Evolutionary conservation across 1,139 yeast genomes (phyloP).

Genomic region (Saccharomyces hybrid): DNA sequence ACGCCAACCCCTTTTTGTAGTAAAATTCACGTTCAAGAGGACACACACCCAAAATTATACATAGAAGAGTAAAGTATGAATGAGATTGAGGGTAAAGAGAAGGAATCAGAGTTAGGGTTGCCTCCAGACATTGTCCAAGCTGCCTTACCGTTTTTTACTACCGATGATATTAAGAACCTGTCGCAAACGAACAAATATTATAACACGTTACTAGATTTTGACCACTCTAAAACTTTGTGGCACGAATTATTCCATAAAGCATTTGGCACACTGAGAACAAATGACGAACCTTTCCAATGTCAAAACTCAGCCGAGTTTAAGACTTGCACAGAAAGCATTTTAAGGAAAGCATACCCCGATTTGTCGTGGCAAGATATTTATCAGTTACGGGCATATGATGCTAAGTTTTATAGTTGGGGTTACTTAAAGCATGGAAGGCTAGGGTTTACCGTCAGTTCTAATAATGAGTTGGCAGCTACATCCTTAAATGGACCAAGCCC

Average conservation of each 20-base stretch:
- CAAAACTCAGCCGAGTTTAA: slow-evolving; percentile 16
- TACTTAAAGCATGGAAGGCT: slow-evolving; percentile 46
- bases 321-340: slow-evolving; percentile 29
- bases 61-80: not conserved
- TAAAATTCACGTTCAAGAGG: not conserved
- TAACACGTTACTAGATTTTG: slow-evolving; percentile 28
- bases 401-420: slow-evolving; percentile 60
- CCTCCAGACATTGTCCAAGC: slow-evolving; percentile 31
- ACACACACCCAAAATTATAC: not conserved
- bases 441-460: slow-evolving; percentile 40
- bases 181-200: slow-evolving; percentile 38
- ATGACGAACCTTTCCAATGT: slow-evolving; percentile 37
- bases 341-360: slow-evolving; percentile 25
- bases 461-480: slow-evolving; percentile 28
- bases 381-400: slow-evolving; percentile 37
- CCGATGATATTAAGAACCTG: slow-evolving; percentile 42
- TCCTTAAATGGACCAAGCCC: slow-evolving; percentile 27
- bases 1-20: not conserved
- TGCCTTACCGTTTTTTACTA: slow-evolving; percentile 32
- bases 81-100: not conserved
- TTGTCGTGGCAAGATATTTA: slow-evolving; percentile 48
- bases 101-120: slow-evolving; percentile 7
- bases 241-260: slow-evolving; percentile 42
- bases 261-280: slow-evolving; percentile 37
- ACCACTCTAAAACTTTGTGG: slow-evolving; percentile 40